These are phyloP conservation scores for Colletotrichum plurivorum DNA, from an alignment of 2,329 filamentous ascomycete genomes.

Conservation along the genomic window DNA sequence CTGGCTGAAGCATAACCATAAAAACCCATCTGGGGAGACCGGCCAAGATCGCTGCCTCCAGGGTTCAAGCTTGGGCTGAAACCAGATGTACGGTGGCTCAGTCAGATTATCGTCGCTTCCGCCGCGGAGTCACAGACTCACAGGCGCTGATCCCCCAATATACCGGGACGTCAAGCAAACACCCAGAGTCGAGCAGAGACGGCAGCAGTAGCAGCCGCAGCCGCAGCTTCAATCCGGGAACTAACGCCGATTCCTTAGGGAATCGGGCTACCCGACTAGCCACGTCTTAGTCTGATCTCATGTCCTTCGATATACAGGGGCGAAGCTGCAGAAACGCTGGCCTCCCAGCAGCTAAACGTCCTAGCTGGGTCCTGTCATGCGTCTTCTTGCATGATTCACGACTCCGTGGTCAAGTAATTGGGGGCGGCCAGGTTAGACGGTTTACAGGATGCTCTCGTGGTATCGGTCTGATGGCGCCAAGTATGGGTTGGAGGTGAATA, in stretches of 20 bases:
- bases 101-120: conserved; percentile 19
- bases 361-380: conserved; percentile 4
- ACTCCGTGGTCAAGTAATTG: conserved; percentile 3
- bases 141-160: not conserved
- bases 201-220: conserved; percentile 5
- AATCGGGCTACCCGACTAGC: conserved; percentile 14
- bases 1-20: conserved; percentile 20
- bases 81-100: conserved; percentile 30
- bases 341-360: not conserved
- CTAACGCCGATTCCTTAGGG: conserved; percentile 13
- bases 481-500: not conserved
- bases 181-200: not conserved
- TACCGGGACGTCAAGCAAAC: not conserved
- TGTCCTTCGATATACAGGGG: conserved; percentile 13
- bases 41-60: conserved; percentile 32
- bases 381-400: conserved; percentile 22
- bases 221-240: conserved; percentile 22
- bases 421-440: not conserved
- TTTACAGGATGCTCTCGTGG: conserved; percentile 16
- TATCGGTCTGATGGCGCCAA: not conserved
- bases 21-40: conserved; percentile 3
- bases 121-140: conserved; percentile 3
- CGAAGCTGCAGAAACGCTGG: conserved; percentile 13
- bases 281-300: conserved; percentile 8
- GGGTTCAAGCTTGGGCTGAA: conserved; percentile 39